Base-by-base conservation (phyloP, 1,139 yeast species). In the Pichia sp. region DNA sequence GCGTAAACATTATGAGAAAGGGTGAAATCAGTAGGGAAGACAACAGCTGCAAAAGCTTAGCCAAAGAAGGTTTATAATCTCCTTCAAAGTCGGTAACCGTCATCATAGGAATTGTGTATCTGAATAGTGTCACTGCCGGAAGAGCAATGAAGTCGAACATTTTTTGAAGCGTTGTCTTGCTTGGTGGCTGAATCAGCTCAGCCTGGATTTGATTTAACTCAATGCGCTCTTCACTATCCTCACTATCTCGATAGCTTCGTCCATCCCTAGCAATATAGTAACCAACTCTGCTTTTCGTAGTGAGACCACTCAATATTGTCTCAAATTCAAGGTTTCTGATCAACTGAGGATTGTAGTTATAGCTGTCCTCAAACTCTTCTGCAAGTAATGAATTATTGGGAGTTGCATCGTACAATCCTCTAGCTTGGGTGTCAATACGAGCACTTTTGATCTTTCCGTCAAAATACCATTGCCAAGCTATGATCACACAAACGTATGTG, bases 401-500 rank as follows among this genome's bases (percentile, higher is more conserved):
- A 9, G 22, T 21, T 2, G 49, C 28, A 33, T 50, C 47, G 34
- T 48, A 55, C 30, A 52, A 29, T 16, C 40, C 46, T 30, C 58
- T 38, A 2, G 53, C 46, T 13, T 45, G 40, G 18, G 37, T 35
- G 5, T 40, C 37, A 1, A 50, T 32, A 22, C 30, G 39, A 5
- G 35, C 20, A 20, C 31, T 38, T 2, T 11, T 9, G 18, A 35
- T 11, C 22, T 35, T 33, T 7, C 15, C 29, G 10, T 42, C 30
- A 4, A 35, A 34, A n/a, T 28, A 41, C 53, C 60, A 64, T 35
- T 67, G 70, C 70, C 70, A 62, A 3, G 51, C 32, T 1, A 67
- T 60, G 3, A 71, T 72, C 18, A 72, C 63, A 1, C 60, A 34
- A 3, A 81, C 87, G 50, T 82, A 83, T 1, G 58, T 35, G 0